phyloP scores from a whole-genome alignment of 805 yeast genomes.

The Ogataea paradorogensis region DNA sequence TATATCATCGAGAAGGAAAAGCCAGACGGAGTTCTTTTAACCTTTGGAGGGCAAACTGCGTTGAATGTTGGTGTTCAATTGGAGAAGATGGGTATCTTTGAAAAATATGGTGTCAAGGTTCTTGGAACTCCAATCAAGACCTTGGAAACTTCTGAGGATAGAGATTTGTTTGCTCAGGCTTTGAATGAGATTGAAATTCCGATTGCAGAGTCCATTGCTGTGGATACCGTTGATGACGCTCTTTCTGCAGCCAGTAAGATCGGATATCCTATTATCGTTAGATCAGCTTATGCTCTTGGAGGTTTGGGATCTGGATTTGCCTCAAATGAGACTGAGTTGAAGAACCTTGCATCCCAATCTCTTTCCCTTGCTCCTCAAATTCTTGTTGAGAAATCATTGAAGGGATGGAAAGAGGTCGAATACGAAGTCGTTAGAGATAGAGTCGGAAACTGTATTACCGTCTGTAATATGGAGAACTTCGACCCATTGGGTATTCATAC shows the following conservation, averaged over 20 bases:
- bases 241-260: slow-evolving; percentile 90
- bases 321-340: slow-evolving; percentile 76
- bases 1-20: slow-evolving; percentile 93
- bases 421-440: slow-evolving; percentile 98
- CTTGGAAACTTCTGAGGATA: slow-evolving; percentile 93
- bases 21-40: slow-evolving; percentile 93
- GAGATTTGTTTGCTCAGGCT: slow-evolving; percentile 94
- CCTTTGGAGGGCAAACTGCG: slow-evolving; percentile 99
- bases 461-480: slow-evolving; percentile 98
- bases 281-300: slow-evolving; percentile 97
- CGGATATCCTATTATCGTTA: slow-evolving; percentile 92
- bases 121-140: slow-evolving; percentile 97
- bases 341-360: slow-evolving; percentile 82
- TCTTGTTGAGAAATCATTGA: slow-evolving; percentile 91
- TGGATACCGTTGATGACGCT: slow-evolving; percentile 90
- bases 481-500: slow-evolving; percentile 98
- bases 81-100: slow-evolving; percentile 92
- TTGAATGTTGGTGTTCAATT: slow-evolving; percentile 93
- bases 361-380: slow-evolving; percentile 97
- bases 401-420: slow-evolving; percentile 99
- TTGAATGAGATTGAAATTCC: slow-evolving; percentile 93
- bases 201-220: slow-evolving; percentile 95
- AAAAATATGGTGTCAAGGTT: slow-evolving; percentile 87
- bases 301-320: slow-evolving; percentile 99
- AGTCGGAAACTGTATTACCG: slow-evolving; percentile 95